Evolutionary conservation across 306 rosid genomes (phyloP).

Genomic region (Lotus japonicus): DNA sequence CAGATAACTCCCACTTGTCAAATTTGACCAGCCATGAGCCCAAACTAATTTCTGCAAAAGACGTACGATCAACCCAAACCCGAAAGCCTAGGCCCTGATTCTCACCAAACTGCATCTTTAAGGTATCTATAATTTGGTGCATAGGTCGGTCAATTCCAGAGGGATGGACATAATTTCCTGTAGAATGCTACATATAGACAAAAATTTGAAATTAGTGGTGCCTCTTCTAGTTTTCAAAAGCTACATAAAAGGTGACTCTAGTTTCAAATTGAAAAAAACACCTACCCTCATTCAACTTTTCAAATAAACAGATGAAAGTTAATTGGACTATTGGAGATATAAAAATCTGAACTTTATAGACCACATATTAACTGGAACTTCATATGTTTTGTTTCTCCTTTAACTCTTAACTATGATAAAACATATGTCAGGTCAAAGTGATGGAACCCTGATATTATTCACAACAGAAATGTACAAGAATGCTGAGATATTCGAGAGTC

Average conservation of each 20-base stretch:
- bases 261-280: conserved; percentile 1
- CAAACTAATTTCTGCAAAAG: conserved; percentile 45
- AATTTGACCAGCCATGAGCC: conserved; percentile 66
- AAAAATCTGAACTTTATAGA: not conserved
- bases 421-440: not conserved
- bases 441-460: too few relatives aligned
- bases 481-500: too few relatives aligned
- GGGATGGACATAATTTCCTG: conserved; percentile 49
- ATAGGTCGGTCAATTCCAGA: conserved; percentile 39
- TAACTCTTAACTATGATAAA: not conserved
- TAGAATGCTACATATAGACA: conserved; percentile 28
- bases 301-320: not conserved
- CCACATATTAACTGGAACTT: not conserved
- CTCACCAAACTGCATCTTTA: conserved; percentile 19
- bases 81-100: conserved; percentile 40
- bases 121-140: conserved; percentile 25
- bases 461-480: too few relatives aligned
- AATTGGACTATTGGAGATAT: not conserved
- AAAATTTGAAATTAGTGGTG: not conserved
- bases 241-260: not conserved
- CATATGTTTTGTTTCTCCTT: conserved; percentile 12
- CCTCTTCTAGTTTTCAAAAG: conserved; percentile 2
- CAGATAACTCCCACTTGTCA: conserved; percentile 64
- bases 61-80: conserved; percentile 58
- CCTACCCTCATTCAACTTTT: not conserved